phyloP scores from a whole-genome alignment of 768 basidiomycete genomes.

The Amanita inopinata region DNA sequence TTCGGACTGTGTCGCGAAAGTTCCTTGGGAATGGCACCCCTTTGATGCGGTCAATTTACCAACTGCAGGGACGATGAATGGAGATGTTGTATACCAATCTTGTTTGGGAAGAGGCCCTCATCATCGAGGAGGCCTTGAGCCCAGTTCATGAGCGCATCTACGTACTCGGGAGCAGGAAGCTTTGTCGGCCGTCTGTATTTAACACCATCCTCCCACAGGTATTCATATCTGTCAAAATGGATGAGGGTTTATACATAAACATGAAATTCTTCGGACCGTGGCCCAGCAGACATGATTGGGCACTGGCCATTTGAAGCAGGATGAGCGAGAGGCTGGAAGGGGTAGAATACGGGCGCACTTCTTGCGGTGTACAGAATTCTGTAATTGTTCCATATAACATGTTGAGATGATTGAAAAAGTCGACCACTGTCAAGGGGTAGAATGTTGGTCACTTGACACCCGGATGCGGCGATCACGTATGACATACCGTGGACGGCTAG shows the following conservation, averaged over 20 bases:
- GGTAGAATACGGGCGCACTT: conserved; percentile 40
- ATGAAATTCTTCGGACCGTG: conserved; percentile 45
- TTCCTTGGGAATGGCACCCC: conserved; percentile 86
- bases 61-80: neutral
- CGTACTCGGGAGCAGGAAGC: conserved; percentile 91
- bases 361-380: conserved; percentile 92
- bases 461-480: neutral
- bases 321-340: conserved; percentile 5
- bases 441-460: neutral
- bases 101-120: conserved; percentile 86
- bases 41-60: conserved; percentile 19
- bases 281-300: conserved; percentile 95
- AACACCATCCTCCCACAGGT: conserved; percentile 88
- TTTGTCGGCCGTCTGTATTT: conserved; percentile 88
- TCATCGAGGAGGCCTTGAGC: conserved; percentile 89
- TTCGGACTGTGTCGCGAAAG: conserved; percentile 86
- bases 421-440: conserved; percentile 57
- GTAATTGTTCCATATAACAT: conserved; percentile 99
- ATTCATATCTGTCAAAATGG: conserved; percentile 61
- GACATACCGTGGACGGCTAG: conserved; percentile 93
- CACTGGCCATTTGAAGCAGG: conserved; percentile 40
- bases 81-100: conserved; percentile 58
- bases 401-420: conserved; percentile 99
- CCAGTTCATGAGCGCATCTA: conserved; percentile 99
- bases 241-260: neutral